Evolutionary conservation across 768 basidiomycete species (phyloP).

Genomic region (Lentinula guzmanii): DNA sequence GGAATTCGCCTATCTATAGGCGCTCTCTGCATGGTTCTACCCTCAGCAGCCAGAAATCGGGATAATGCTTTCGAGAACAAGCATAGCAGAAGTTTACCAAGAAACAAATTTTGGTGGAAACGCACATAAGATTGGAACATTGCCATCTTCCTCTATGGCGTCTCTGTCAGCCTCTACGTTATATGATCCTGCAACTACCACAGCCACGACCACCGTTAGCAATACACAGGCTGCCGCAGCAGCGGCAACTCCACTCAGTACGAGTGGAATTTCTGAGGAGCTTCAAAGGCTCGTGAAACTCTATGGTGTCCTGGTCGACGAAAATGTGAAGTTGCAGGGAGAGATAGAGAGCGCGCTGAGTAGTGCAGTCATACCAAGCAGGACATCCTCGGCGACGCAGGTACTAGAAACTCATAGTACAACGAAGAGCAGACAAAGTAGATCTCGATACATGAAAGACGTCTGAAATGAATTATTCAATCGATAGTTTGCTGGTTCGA

Average conservation of each 20-base stretch:
- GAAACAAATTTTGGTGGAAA: background rate
- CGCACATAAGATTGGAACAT: background rate
- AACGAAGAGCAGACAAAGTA: background rate
- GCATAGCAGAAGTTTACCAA: conserved; percentile 1
- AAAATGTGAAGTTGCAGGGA: background rate
- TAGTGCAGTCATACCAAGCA: background rate
- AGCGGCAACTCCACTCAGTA: background rate
- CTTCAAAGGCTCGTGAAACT: background rate
- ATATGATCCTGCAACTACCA: background rate
- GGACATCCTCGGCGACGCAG: background rate
- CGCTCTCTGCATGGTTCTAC: conserved; percentile 27
- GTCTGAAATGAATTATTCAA: too few relatives aligned
- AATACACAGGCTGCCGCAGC: background rate
- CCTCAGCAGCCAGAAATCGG: conserved; percentile 26
- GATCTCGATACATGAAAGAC: background rate
- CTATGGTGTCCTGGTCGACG: background rate
- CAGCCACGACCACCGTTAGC: background rate
- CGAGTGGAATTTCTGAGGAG: background rate
- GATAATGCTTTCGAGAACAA: conserved; percentile 16
- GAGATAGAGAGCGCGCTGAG: background rate
- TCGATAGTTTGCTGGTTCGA: too few relatives aligned
- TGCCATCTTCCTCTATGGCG: background rate
- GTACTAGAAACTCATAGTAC: background rate
- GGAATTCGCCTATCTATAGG: conserved; percentile 8
- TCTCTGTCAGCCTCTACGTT: background rate